Conservation (phyloP, 129 eudicot species). For the Artemisia tridentata region DNA sequence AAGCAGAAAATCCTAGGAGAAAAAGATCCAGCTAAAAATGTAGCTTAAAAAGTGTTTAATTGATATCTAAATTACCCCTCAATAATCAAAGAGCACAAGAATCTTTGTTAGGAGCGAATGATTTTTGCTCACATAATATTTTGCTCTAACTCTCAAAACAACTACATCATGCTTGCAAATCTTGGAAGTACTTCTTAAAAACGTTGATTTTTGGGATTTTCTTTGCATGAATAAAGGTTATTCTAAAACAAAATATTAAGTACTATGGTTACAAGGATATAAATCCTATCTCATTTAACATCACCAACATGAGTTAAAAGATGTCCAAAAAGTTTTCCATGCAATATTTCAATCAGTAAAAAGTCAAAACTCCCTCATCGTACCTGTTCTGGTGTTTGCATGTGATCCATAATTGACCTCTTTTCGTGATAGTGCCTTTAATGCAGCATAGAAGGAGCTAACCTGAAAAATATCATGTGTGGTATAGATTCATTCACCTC, state of each 20-base stretch:
- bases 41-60: not conserved
- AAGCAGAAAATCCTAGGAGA: no score
- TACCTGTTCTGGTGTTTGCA: constrained; percentile 74
- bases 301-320: no score
- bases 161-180: no score
- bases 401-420: constrained; percentile 62
- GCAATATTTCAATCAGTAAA: not conserved
- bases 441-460: constrained; percentile 50
- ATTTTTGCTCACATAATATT: not conserved
- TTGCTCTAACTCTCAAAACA: no score
- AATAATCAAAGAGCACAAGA: not conserved
- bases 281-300: no score
- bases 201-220: no score
- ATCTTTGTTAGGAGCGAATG: not conserved
- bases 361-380: not conserved
- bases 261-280: no score
- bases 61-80: not conserved
- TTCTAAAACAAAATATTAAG: no score
- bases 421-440: constrained; percentile 61
- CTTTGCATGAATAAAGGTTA: no score
- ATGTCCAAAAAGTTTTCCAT: not conserved
- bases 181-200: no score
- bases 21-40: not conserved
- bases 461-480: constrained; percentile 29
- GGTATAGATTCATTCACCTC: not conserved